A percentile compares a stretch with the other conserved stretches of the same genome.
Evolutionary conservation across 768 basidiomycete genomes (phyloP).

Genomic region (Leccinum obscurum): DNA sequence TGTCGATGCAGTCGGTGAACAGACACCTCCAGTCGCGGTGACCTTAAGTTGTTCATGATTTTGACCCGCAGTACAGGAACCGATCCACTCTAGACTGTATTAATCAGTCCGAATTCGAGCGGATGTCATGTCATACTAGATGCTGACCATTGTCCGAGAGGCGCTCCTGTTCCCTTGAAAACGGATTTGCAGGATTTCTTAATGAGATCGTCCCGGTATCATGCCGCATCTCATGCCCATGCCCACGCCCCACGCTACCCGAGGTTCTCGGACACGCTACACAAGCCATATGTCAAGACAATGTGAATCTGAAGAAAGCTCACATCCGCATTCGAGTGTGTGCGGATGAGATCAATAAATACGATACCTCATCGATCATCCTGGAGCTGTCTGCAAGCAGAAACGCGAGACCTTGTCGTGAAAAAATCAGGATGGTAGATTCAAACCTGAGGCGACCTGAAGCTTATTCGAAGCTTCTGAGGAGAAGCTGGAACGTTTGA

Average conservation of each 20-base stretch:
- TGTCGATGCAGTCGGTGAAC: conserved; percentile 2
- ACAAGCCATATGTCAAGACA: no score
- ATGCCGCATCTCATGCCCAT: not conserved
- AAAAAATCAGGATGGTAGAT: not conserved
- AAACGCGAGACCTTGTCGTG: not conserved
- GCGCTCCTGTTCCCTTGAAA: not conserved
- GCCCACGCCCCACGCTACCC: not conserved
- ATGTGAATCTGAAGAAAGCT: no score
- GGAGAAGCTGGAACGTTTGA: not conserved
- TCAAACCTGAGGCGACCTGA: no score
- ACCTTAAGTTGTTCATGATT: not conserved
- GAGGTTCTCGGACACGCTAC: conserved; percentile 1
- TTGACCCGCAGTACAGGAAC: not conserved
- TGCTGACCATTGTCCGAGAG: conserved; percentile 3
- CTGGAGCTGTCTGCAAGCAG: not conserved
- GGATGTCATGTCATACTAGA: no score
- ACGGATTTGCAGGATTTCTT: not conserved
- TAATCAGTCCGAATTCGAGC: not conserved
- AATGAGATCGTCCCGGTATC: not conserved
- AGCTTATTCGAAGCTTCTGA: not conserved
- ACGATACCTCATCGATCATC: not conserved
- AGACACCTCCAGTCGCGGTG: not conserved
- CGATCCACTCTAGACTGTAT: not conserved
- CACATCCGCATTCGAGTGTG: not conserved
- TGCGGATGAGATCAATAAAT: not conserved